A percentile compares a stretch with the other conserved stretches of the same genome.
These are phyloP conservation scores for Cladobotryum mycophilum DNA, from an alignment of 2,329 filamentous ascomycete genomes.

Conservation along the genomic window DNA sequence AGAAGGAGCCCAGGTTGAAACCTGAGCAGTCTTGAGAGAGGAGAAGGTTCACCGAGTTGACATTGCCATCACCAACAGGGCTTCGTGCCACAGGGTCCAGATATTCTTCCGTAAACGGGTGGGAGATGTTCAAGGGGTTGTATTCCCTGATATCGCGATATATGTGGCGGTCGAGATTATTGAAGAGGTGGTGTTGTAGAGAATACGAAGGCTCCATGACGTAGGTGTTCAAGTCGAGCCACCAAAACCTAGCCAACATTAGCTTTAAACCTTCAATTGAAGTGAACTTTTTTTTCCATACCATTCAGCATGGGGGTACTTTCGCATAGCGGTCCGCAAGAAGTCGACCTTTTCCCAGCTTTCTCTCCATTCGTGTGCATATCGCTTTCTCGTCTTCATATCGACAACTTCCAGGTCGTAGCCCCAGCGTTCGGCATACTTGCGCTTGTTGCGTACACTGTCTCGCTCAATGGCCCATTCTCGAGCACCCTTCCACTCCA, in stretches of 20 bases:
- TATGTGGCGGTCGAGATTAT: constrained; percentile 63
- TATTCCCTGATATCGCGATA: constrained; percentile 96
- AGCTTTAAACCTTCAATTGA: constrained; percentile 42
- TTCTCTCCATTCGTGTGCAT: constrained; percentile 97
- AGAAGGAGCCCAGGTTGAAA: constrained; percentile 96
- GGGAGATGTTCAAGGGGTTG: constrained; percentile 89
- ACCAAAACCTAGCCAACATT: constrained; percentile 74
- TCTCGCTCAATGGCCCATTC: constrained; percentile 98
- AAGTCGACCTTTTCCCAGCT: constrained; percentile 99
- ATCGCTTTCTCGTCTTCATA: constrained; percentile 98
- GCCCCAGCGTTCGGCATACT: constrained; percentile 81
- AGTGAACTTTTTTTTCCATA: constrained; percentile 39
- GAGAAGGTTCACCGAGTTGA: constrained; percentile 77
- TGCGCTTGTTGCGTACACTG: constrained; percentile 90
- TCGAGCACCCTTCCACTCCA: constrained; percentile 96
- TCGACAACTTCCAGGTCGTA: constrained; percentile 96
- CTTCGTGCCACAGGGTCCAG: constrained; percentile 72
- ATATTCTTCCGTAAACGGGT: constrained; percentile 68
- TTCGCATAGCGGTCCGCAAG: constrained; percentile 78
- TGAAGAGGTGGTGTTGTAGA: constrained; percentile 84
- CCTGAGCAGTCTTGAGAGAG: constrained; percentile 90
- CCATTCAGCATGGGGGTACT: constrained; percentile 96
- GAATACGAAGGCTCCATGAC: constrained; percentile 95
- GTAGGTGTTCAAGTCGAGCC: constrained; percentile 95
- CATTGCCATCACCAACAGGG: constrained; percentile 66